Base-by-base conservation (phyloP, 768 basidiomycete genomes). In the Mycena kentingensis region DNA sequence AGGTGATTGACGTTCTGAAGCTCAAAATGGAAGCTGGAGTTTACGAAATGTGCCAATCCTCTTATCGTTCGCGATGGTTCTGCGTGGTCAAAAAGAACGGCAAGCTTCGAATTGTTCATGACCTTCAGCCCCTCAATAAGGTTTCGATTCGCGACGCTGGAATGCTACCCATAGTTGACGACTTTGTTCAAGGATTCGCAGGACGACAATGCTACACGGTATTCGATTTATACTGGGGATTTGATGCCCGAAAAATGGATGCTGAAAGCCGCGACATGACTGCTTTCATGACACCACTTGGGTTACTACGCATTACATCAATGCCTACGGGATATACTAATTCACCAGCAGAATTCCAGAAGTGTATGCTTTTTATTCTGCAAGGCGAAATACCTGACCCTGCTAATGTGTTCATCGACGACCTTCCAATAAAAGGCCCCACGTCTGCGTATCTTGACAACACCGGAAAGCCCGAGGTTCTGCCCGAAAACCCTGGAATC, bases 241-340 rank as follows among this genome's bases (percentile, higher is more conserved):
- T 70, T 51, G 69, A 79, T 48, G 67, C 64, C 13, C 26, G 67
- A 61, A 37, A 51, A 44, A 16, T 66, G 16, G 41, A 63, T 58
- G 16, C 58, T 44, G 8, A 51, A 45, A 67, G 41, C 57, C 54
- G 43, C 19, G 70, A 57, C 57, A 66, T 72, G 4, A 77, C 76
- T 0, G 68, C 71, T 0, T 79, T 78, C 52, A 62, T 67, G 48
- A 74, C 69, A 0, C 75, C 72, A 0, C 55, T 73, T 10, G 71
- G 74, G 2, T 53, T 65, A 0, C 47, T 72, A 0, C 60, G 64
- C 1, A 58, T 77, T 0, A 70, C 66, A 0, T 64, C 63, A 0
- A 34, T 79, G 0, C 75, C 72, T 0, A 74, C 69, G 56, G 78
- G 76, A 4, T 73, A 64, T 39, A 76, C 75, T 0, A 77, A 77